Conservation (phyloP, 192 early-diverging fungal genomes). For the Linnemannia elongata region DNA sequence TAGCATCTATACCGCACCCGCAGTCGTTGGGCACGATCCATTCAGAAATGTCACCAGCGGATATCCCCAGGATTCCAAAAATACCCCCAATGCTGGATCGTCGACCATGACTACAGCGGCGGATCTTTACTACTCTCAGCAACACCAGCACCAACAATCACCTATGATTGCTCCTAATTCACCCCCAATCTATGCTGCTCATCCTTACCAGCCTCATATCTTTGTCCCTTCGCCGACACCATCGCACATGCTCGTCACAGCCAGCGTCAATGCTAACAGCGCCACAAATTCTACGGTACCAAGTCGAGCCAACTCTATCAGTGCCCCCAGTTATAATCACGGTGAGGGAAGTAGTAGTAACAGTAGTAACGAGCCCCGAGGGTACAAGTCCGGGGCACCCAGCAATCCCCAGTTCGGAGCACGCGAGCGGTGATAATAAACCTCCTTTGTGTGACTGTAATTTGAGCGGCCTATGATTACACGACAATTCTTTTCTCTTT, state of each 20-base stretch:
- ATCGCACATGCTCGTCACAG: neutral
- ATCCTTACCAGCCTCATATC: slow-evolving; percentile 2
- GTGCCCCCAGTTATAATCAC: neutral
- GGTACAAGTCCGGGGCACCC: neutral
- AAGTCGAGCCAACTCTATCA: slow-evolving; percentile 15
- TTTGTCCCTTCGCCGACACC: slow-evolving; percentile 4
- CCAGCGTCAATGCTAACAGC: neutral
- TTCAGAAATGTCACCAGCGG: neutral
- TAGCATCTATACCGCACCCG: neutral
- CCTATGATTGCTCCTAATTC: neutral
- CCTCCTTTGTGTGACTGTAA: neutral
- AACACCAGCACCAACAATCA: neutral
- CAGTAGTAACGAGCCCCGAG: neutral
- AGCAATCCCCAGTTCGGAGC: slow-evolving; percentile 12
- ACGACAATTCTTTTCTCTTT: neutral
- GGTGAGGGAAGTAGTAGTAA: neutral
- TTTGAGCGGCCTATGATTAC: neutral
- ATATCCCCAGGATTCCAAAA: slow-evolving; percentile 2
- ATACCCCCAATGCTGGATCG: neutral
- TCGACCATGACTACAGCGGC: neutral
- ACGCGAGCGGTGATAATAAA: slow-evolving; percentile 1
- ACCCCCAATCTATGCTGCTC: slow-evolving; percentile 9
- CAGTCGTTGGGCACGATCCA: neutral
- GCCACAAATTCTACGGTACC: neutral
- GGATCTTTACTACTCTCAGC: neutral